Evolutionary conservation across 129 eudicot genomes (phyloP).

Genomic region (Escallonia rubra): DNA sequence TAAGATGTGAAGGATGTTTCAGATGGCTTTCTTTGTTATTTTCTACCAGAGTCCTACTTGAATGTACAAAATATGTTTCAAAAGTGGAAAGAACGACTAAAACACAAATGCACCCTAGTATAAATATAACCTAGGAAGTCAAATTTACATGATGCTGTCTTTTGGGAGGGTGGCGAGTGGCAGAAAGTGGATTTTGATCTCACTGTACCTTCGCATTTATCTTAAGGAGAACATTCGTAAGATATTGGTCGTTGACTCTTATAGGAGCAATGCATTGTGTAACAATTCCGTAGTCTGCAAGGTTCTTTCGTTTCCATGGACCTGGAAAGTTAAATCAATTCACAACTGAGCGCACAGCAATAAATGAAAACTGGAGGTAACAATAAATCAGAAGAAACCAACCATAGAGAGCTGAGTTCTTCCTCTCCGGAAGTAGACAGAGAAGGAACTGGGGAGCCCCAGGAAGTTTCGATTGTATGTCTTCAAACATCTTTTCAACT

Average conservation of each 20-base stretch:
- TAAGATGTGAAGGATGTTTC: neutral
- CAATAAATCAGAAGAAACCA: neutral
- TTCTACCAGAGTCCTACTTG: too few relatives aligned
- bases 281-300: slow-evolving; percentile 73
- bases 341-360: neutral
- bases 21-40: too few relatives aligned
- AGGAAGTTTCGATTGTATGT: slow-evolving; percentile 49
- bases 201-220: slow-evolving; percentile 66
- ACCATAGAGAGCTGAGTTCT: slow-evolving; percentile 72
- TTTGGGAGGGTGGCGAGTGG: too few relatives aligned
- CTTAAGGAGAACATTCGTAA: slow-evolving; percentile 72
- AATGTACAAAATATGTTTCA: too few relatives aligned
- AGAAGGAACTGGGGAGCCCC: slow-evolving; percentile 79
- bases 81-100: neutral
- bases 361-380: neutral
- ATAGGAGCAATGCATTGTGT: slow-evolving; percentile 81
- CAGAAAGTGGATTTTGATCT: too few relatives aligned
- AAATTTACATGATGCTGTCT: too few relatives aligned
- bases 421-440: slow-evolving; percentile 75
- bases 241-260: slow-evolving; percentile 71
- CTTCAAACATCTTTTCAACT: slow-evolving; percentile 81
- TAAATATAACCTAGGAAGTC: neutral
- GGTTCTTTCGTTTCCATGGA: slow-evolving; percentile 82
- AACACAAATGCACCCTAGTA: neutral
- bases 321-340: slow-evolving; percentile 26